Evolutionary conservation across 345 rosid genomes (phyloP).

Genomic region (Eucalyptus paniculata): DNA sequence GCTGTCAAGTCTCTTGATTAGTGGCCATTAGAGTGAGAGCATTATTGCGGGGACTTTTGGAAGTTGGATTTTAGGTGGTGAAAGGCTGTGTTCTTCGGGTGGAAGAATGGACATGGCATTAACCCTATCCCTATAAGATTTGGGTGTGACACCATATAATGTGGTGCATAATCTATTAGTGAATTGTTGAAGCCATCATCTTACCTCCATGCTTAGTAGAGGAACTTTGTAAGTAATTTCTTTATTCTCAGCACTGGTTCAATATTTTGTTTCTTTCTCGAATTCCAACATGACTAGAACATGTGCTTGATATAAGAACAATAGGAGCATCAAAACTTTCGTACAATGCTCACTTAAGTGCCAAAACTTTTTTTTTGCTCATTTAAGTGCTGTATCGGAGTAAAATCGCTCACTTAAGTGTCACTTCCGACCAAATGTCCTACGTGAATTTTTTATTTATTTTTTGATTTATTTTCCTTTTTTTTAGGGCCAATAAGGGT

Average conservation of each 20-base stretch:
- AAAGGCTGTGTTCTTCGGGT: no score
- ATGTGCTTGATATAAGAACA: no score
- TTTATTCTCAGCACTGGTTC: background rate
- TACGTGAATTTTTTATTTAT: no score
- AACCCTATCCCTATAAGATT: no score
- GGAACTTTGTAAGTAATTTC: background rate
- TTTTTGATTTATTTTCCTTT: no score
- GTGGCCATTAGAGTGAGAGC: background rate
- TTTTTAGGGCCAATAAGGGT: rapidly evolving
- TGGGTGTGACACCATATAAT: background rate
- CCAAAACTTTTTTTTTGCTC: no score
- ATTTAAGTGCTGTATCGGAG: rapidly evolving
- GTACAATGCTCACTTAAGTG: no score
- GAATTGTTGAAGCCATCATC: background rate
- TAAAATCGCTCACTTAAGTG: no score
- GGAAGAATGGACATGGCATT: no score
- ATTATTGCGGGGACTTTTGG: background rate
- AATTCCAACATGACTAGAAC: no score
- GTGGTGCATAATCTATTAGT: background rate
- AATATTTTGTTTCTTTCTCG: background rate
- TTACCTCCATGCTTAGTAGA: background rate
- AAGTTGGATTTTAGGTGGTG: background rate
- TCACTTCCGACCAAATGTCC: no score
- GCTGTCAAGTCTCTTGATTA: background rate
- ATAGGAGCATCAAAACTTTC: no score